These are phyloP conservation scores for Zymoseptoria crescenta DNA, from an alignment of 2,329 filamentous ascomycete genomes.

Conservation along the genomic window DNA sequence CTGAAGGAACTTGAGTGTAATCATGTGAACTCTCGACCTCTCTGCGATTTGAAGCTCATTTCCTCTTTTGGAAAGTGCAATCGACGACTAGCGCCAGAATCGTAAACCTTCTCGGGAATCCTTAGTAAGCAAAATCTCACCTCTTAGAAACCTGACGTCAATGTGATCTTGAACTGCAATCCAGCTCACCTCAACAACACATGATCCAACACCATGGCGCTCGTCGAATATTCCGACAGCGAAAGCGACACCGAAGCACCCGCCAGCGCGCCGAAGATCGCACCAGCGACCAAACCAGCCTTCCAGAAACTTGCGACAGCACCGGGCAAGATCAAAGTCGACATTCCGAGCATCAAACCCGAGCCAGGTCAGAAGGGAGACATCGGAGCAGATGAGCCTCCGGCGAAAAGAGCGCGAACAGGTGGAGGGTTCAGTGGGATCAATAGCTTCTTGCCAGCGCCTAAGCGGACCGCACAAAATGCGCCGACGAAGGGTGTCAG, in stretches of 20 bases:
- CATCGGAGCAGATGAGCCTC: conserved; percentile 45
- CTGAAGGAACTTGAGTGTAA: too few relatives aligned
- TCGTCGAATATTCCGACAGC: conserved; percentile 79
- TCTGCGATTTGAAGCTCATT: neutral
- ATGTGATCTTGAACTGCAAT: neutral
- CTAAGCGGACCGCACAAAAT: conserved; percentile 50
- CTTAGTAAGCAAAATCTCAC: neutral
- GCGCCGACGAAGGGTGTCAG: conserved; percentile 53
- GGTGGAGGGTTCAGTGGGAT: conserved; percentile 67
- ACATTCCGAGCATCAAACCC: conserved; percentile 53
- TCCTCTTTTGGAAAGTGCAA: neutral
- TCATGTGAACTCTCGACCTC: too few relatives aligned
- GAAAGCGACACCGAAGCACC: conserved; percentile 49
- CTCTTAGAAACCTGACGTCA: neutral
- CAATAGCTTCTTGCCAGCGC: conserved; percentile 77
- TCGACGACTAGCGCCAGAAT: neutral
- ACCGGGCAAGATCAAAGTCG: conserved; percentile 72
- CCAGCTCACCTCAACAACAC: neutral
- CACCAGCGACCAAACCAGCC: conserved; percentile 30
- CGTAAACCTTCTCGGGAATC: neutral
- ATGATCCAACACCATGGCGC: conserved; percentile 49
- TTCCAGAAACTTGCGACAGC: conserved; percentile 33
- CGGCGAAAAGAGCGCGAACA: conserved; percentile 63
- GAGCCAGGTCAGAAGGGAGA: conserved; percentile 32
- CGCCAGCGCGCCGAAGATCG: conserved; percentile 23